Base-by-base conservation (phyloP, 192 early-diverging fungal species). In the Entophlyctis luteolus region DNA sequence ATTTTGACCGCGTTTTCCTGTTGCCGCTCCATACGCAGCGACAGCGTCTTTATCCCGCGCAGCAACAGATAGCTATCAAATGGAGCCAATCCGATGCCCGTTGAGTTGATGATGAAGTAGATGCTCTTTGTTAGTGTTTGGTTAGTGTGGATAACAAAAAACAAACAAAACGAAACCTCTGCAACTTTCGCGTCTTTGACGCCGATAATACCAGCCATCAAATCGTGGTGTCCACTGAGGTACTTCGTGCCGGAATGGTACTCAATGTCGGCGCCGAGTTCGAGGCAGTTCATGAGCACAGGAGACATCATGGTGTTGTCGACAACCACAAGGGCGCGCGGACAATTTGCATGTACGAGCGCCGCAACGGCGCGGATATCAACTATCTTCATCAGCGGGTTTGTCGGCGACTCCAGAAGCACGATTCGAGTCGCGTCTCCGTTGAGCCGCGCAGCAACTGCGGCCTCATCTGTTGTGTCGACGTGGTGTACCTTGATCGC, bases 301-400 rank as follows among this genome's bases (percentile, higher is more conserved):
- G 96, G 96, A n/a, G 86, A 89, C 94, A 97, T 95, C 94, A 98
- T 97, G 45, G 96, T 98, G 74, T 98, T 98, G 62, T 98, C 96
- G 10, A 98, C 96, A 2, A 95, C 92, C 1, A 98, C 89, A 23
- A 73, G 39, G 32, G 91, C 91, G 37, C 84, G 75, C 5, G 93
- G 93, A 35, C 86, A 90, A 25, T 69, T n/a, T 55, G 78, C 79
- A 48, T 91, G 89, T 6, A 95, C 93, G 31, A 85, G 67, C 35
- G 77, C 68, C 31, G 83, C 75, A 71, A 96, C 93, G 36, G 85
- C 80, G 20, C 85, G 83, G 33, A 98, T 89, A 74, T 98, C 94
- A 8, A 84, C 88, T 48, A 98, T 91, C 73, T 96, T 93, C 72
- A 98, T 92, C 62, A 96, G 76, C 23, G 96, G 96, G 74, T 98